Evolutionary conservation across 2,329 filamentous ascomycete species (phyloP).

Genomic region (Pseudohalonectria lignicola): DNA sequence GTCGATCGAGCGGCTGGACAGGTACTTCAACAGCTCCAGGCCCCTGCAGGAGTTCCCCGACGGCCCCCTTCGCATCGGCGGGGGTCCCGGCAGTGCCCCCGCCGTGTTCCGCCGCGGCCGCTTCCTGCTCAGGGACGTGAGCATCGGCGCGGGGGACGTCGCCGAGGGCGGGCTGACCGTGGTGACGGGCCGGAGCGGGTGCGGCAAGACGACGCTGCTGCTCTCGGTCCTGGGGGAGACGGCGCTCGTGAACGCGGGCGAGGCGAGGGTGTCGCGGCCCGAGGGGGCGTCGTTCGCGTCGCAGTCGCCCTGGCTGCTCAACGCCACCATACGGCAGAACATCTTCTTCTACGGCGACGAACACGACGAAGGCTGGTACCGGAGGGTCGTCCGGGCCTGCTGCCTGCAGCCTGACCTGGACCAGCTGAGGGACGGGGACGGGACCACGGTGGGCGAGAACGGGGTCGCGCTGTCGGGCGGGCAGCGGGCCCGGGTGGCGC

Average conservation of each 20-base stretch:
- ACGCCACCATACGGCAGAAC: constrained; percentile 93
- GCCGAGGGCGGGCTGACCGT: constrained; percentile 42
- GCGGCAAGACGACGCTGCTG: constrained; percentile 46
- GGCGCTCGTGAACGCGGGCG: constrained; percentile 23
- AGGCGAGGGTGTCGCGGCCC: constrained; percentile 30
- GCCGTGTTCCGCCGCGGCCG: constrained; percentile 36
- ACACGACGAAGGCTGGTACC: constrained; percentile 89
- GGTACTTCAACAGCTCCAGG: constrained; percentile 39
- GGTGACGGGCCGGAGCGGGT: constrained; percentile 41
- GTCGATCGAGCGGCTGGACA: constrained; percentile 40
- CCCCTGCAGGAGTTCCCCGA: constrained; percentile 34
- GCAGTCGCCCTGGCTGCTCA: constrained; percentile 94
- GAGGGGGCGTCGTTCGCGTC: constrained; percentile 71
- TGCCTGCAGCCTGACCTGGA: constrained; percentile 84
- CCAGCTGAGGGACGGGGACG: constrained; percentile 87
- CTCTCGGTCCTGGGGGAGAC: constrained; percentile 44
- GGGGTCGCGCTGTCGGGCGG: constrained; percentile 94
- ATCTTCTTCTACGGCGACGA: constrained; percentile 94
- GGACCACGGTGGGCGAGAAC: constrained; percentile 92
- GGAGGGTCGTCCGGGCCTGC: constrained; percentile 83
- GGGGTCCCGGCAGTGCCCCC: no score
- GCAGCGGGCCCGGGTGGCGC: constrained; percentile 85
- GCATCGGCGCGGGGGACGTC: constrained; percentile 28
- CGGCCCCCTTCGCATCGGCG: constrained; percentile 33
- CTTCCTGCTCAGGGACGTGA: constrained; percentile 36